Base-by-base conservation (phyloP, 164 flowering plant species). In the Vitis cinerea region DNA sequence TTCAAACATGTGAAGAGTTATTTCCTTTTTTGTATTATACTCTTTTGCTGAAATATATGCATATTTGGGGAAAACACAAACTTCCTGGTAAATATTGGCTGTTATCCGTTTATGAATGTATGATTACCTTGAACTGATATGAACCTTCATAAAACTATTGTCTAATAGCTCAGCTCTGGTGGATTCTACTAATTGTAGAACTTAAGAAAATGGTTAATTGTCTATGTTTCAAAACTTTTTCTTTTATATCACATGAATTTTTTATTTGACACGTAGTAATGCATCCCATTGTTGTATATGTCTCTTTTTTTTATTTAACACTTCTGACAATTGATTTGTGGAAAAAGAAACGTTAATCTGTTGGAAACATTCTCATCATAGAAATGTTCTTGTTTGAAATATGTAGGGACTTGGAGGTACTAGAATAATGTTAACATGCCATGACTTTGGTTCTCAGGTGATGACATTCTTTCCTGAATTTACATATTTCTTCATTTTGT, bases 341-440 rank as follows among this genome's bases (percentile, higher is more conserved):
- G 27, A 23, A 23, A 23, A 23, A 23, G 2, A 37, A 63, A n/a
- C 16, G 11, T 66, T 66, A 17, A 9, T 55, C 49, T 72, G 47
- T 50, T 47, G 50, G 61, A 47, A 27, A 59, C 54, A n/a, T 31
- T 63, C 56, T 65, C 55, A 55, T 19, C 9, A 23, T 29, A 1
- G 3, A 15, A 27, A 10, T 62, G 52, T 9, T 52, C 2, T 30
- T 16, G 13, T 71, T 61, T 50, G 19, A 23, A 49, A 55, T 77
- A 4, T 71, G 10, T 65, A 88, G 96, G 96, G 93, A 51, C 86
- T 90, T 69, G 85, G 61, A 81, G 74, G 76, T 70, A 82, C 90
- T 58, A 88, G 83, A 79, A 78, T 91, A 71, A 56, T 91, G 67
- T 79, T 91, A 54, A 83, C 97, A 65, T 88, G 93, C 72, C 97